Conservation (phyloP, 2,329 filamentous ascomycete species). For the Aspergillus fructus region DNA sequence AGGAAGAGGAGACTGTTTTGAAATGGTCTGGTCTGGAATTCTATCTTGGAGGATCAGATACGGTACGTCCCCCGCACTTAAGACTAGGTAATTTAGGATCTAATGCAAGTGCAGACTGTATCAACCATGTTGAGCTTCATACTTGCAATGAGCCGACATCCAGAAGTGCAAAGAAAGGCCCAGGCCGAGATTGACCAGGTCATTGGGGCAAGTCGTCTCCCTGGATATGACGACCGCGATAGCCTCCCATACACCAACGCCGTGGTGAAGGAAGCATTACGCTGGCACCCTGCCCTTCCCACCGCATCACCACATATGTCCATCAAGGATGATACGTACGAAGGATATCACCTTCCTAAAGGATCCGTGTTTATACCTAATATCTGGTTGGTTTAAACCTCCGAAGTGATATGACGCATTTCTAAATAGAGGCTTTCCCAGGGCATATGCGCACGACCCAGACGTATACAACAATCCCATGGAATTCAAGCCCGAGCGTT, state of each 20-base stretch:
- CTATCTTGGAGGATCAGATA: constrained; percentile 12
- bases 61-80: too few species aligned
- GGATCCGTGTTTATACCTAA: constrained; percentile 8
- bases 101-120: too few species aligned
- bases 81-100: too few species aligned
- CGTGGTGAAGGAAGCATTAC: constrained; percentile 8
- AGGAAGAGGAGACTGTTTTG: constrained; percentile 1
- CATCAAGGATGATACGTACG: constrained; percentile 7
- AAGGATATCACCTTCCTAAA: constrained; percentile 10
- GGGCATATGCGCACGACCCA: constrained; percentile 10
- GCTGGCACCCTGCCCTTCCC: constrained; percentile 12
- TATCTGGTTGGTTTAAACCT: constrained; percentile 4
- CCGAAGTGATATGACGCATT: too few species aligned
- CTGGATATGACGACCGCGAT: not conserved
- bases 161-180: constrained; percentile 9
- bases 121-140: constrained; percentile 10
- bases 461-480: not conserved
- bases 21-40: constrained; percentile 6
- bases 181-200: constrained; percentile 13
- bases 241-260: constrained; percentile 13
- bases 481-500: constrained; percentile 9
- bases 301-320: constrained; percentile 3
- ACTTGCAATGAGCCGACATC: constrained; percentile 11
- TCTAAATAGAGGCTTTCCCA: not conserved
- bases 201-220: not conserved